Evolutionary conservation across 2,329 filamentous ascomycete genomes (phyloP), one percentile per base, ranked within the genome.

Genomic region (Trichoderma guizhouense): DNA sequence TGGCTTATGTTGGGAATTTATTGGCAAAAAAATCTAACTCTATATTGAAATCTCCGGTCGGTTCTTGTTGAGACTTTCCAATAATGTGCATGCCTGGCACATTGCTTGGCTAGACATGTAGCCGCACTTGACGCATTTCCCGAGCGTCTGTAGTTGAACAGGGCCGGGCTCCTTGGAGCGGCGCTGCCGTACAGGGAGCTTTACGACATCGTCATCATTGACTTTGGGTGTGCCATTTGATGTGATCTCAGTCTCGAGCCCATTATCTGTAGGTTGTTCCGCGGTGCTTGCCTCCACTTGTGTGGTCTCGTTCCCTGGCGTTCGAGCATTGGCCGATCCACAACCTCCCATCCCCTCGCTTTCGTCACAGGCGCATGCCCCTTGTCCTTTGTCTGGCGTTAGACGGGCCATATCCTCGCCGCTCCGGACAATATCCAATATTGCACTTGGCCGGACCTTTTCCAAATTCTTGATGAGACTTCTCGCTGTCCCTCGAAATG

Each of bases 401-500:
- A 98, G 84, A 71, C 89, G 90, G 11, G 94, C 95, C 93, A 99
- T 97, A 75, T 98, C 96, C 81, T 98, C 95, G 47, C 96, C 96
- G 78, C 95, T 98, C 72, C 92, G 88, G 32, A 99, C 95, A 68
- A 99, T 94, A 79, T 99, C 96, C 70, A 99, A 80, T 66, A 99
- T 98, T 4, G 95, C 95, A 78, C 95, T 98, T 1, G 96, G 95
- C 2, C 96, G 88, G 8, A 99, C 93, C 76, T 92, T 92, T 82
- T 99, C 96, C 36, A 99, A 84, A 76, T 95, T 97, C 84, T 99
- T 99, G 81, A 99, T 97, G 72, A 99, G 83, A 30, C 91, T 93
- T 74, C 96, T 89, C 2, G 96, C 96, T 75, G 93, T 97, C 3
- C 96, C 96, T 72, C 96, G 88, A 79, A 99, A 99, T 2, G 96